Evolutionary conservation across 2,329 filamentous ascomycete species (phyloP), one percentile per base, ranked within the genome.

Genomic region (Fragosphaeria purpurea): DNA sequence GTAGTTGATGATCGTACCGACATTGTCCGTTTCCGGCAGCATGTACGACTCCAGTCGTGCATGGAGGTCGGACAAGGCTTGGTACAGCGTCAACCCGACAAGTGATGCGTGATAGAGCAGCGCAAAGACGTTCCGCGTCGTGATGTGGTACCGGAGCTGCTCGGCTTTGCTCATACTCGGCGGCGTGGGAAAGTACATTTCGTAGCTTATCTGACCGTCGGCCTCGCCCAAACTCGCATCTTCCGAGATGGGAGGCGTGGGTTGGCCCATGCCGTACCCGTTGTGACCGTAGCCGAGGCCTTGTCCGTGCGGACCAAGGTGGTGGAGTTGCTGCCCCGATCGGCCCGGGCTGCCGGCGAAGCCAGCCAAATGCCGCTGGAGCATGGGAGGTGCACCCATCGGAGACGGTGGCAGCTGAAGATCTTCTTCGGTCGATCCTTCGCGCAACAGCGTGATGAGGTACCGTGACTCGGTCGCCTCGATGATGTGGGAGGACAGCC

Each of bases 91-190:
- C 1, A 78, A 59, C 0, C 83, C 83, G 3, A 86, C 82, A 0
- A 86, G 69, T 0, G 82, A 82, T 30, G 78, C 77, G 47, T 79
- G 73, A 58, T 79, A 82, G 2, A 86, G 63, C 37, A 86, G 65
- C 0, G 82, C 83, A 57, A 87, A 80, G 43, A 86, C 76, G 58
- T 86, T 87, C 22, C 83, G 76, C 1, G 82, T 83, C 0, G 83
- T 82, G 44, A 86, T 72, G 56, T 82, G 79, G 55, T 84, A 72
- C 1, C 79, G 70, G 1, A 74, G 69, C 49, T 73, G 74, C 41
- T 73, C 75, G 13, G 63, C 63, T 59, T 64, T 73, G 57, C 60
- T 71, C 40, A 75, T 58, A 39, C 74, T 70, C 2, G 70, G 56
- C 0, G 80, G 80, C 0, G 79, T 71, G 0, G 80, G 74, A 53